Evolutionary conservation across 1,284 basidiomycete species (phyloP), one percentile per base, ranked within the genome.

Genomic region (Fomitiporia mediterranea): DNA sequence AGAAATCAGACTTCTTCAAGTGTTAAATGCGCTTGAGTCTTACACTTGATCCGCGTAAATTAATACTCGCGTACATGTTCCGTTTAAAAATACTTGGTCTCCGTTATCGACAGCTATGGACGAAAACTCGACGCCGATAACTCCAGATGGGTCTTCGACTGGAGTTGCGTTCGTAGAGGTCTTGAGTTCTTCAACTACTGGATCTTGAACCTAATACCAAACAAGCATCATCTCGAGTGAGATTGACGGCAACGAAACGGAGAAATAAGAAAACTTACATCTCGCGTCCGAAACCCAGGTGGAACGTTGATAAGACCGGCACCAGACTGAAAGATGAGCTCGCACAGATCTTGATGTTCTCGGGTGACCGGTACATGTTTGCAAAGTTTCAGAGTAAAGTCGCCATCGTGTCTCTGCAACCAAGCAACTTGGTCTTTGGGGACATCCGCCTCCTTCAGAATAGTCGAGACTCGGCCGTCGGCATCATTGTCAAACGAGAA

Each of bases 401-500:
- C 51, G 5, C 65, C 68, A 11, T 64, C 62, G 0, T 65, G 54
- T 0, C 72, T 70, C 27, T 69, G 68, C 15, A 77, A 66, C 58
- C 71, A 74, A 1, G 75, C 72, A 23, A 80, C 68, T 46, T 76
- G 72, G 3, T 61, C 54, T 1, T 63, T 27, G 1, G 75, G 72
- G 39, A 80, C 71, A 1, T 69, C 54, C 4, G 73, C 76, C 0
- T 67, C 65, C 3, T 65, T 52, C 19, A 76, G 67, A 57, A 83
- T 73, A 6, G 62, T 64, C 19, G 67, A 64, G 11, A 78, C 66
- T 32, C 80, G 62, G 4, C 63, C 55, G 53, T 66, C 64, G 59
- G 76, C 77, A 37, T 73, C 65, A 15, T 70, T 63, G 63, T 83
- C 80, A 57, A 76, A 61, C 28, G 70, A 70, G 63, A 73, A 77